Conservation (phyloP, 352 stramenopile genomes). For the Globisporangium radiosum region DNA sequence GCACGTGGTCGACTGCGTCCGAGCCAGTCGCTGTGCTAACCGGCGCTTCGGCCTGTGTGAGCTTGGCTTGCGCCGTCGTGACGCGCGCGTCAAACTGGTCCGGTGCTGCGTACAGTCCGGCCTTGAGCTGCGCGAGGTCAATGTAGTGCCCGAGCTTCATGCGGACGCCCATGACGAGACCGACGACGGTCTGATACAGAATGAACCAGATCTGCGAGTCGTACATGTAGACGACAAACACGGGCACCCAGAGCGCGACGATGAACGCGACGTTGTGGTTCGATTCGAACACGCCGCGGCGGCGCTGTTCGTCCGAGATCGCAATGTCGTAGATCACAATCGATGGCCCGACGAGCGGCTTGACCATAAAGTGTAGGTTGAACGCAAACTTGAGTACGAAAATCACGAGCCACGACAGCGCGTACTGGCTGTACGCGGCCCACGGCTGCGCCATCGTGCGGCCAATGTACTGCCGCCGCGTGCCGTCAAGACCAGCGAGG, state of each 20-base stretch:
- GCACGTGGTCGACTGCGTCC: conserved; percentile 34
- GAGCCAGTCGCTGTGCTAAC: not conserved
- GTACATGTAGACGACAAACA: conserved; percentile 85
- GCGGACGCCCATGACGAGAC: conserved; percentile 62
- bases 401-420: conserved; percentile 63
- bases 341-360: conserved; percentile 63
- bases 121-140: conserved; percentile 56
- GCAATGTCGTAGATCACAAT: conserved; percentile 68
- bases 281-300: conserved; percentile 48
- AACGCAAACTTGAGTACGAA: conserved; percentile 79
- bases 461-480: conserved; percentile 68
- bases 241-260: conserved; percentile 59
- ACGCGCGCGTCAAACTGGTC: conserved; percentile 68
- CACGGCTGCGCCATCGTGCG: conserved; percentile 64
- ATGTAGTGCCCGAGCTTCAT: conserved; percentile 77
- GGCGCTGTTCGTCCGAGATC: conserved; percentile 22
- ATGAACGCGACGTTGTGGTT: conserved; percentile 83
- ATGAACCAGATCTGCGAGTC: conserved; percentile 86
- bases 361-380: conserved; percentile 77
- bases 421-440: conserved; percentile 53
- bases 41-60: conserved; percentile 9
- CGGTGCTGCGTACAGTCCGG: conserved; percentile 48
- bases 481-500: conserved; percentile 62
- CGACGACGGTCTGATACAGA: conserved; percentile 70
- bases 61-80: conserved; percentile 43